These are phyloP conservation scores for Entomortierella lignicola DNA, from an alignment of 192 early-diverging fungal species.

Conservation along the genomic window DNA sequence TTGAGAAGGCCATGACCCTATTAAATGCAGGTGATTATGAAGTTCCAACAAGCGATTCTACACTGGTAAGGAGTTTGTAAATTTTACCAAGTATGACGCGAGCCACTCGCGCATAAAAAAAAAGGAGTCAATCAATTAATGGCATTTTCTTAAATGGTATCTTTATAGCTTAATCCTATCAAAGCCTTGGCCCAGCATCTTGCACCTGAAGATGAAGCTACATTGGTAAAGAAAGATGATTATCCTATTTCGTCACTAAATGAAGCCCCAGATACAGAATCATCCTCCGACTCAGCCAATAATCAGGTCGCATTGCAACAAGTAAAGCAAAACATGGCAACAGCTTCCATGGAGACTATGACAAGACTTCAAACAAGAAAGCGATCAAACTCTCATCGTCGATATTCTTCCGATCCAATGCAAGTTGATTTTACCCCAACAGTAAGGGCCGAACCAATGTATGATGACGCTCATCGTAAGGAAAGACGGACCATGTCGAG, in stretches of 20 bases:
- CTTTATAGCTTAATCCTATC: constrained; percentile 14
- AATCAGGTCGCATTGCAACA: background rate
- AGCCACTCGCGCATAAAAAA: background rate
- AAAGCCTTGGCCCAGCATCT: constrained; percentile 17
- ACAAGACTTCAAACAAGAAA: constrained; percentile 31
- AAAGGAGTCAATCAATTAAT: background rate
- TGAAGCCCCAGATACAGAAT: background rate
- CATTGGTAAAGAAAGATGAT: background rate
- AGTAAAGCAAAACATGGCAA: constrained; percentile 37
- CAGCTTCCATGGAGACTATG: constrained; percentile 23
- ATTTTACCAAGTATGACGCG: background rate
- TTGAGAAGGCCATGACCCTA: constrained; percentile 14
- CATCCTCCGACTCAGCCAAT: background rate
- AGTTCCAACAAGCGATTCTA: background rate
- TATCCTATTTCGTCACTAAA: background rate
- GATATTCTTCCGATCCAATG: constrained; percentile 30
- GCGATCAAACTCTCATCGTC: constrained; percentile 7
- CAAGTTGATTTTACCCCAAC: constrained; percentile 41
- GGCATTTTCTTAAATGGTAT: background rate
- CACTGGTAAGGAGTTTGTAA: constrained; percentile 19
- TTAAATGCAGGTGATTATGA: constrained; percentile 8
- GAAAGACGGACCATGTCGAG: constrained; percentile 14
- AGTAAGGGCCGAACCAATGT: background rate
- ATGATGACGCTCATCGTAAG: background rate
- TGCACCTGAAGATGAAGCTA: constrained; percentile 3